Base-by-base conservation (phyloP, 2,329 filamentous ascomycete genomes). In the Plenodomus lindquistii region DNA sequence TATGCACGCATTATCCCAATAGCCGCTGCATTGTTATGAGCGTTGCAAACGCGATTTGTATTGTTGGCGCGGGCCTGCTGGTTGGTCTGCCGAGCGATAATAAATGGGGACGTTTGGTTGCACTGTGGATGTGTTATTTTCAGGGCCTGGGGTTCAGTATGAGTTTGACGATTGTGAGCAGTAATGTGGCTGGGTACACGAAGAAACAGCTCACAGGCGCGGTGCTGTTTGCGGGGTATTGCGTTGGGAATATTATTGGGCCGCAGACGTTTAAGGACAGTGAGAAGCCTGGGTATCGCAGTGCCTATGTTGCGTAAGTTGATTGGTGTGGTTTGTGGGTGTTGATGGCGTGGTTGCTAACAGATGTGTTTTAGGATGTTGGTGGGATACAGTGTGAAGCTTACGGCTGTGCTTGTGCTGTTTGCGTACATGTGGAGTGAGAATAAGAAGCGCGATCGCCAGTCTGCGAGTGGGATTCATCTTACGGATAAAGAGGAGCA, bases 141-240 rank as follows among this genome's bases (percentile, higher is more conserved):
- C 80, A 56, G 76, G 79, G 10, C 54, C 75, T 53, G 15, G 57
- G 81, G 11, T 54, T 55, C 42, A 51, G 54, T 54, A 27, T 58
- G 59, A 21, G 62, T 62, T 34, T 61, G 17, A 66, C 70, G 1
- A 65, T 66, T n/a, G 59, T 66, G n/a, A 63, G 77, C 0, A 76
- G 75, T 38, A 82, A 82, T 55, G 55, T 66, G 2, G 66, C 66
- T 16, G 68, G 67, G 4, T 65, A 69, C 20, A 71, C 68, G 5
- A 69, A 71, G 56, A 66, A 86, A 59, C 82, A 85, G 45, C 78
- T 85, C 29, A 83, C 82, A 3, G 84, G 83, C 16, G 66, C 60
- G 2, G 63, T 63, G 2, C 54, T 73, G 4, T 74, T 72, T 47
- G 66, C 71, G 18, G 77, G 77, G 0, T 82, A 72, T 37, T 73